Percentiles rank a stretch among this genome's conserved stretches.
Conservation (phyloP, 2,329 filamentous ascomycete species). For the Simplicillium aogashimaense region DNA sequence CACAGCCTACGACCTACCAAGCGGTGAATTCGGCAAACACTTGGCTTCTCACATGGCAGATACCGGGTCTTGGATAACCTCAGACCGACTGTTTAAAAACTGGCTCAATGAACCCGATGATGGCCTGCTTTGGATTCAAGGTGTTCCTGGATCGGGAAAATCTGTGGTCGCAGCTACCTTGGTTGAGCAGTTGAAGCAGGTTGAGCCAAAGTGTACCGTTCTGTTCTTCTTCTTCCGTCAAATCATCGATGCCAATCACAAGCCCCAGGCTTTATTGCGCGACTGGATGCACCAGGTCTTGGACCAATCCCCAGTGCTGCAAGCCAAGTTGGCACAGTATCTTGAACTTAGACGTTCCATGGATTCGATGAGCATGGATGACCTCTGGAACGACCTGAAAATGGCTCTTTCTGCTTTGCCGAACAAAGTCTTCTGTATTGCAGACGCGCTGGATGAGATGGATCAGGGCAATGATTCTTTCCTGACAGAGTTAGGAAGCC, state of each 20-base stretch:
- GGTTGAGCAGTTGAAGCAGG: constrained; percentile 5
- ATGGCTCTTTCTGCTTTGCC: constrained; percentile 12
- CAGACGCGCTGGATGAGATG: constrained; percentile 38
- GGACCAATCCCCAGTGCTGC: constrained; percentile 7
- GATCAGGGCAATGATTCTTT: constrained; percentile 24
- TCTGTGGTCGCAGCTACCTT: constrained; percentile 21
- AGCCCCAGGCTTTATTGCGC: constrained; percentile 16
- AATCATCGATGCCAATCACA: constrained; percentile 24
- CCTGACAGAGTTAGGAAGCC: constrained; percentile 17
- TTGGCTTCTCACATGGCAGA: constrained; percentile 10
- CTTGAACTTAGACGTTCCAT: constrained; percentile 1
- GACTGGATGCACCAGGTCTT: constrained; percentile 25
- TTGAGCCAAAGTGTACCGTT: constrained; percentile 12
- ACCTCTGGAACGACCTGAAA: constrained; percentile 20
- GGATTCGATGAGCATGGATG: constrained; percentile 1
- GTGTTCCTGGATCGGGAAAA: constrained; percentile 27
- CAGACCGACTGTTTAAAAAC: constrained; percentile 7
- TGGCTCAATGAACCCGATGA: constrained; percentile 7
- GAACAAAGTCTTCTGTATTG: constrained; percentile 23
- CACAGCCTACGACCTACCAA: constrained; percentile 14
- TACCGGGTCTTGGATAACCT: constrained; percentile 12
- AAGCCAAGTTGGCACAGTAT: constrained; percentile 7
- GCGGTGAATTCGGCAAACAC: constrained; percentile 18
- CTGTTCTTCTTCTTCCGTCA: constrained; percentile 29
- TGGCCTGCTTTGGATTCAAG: constrained; percentile 20